Evolutionary conservation across 2,329 filamentous ascomycete species (phyloP), one percentile per base, ranked within the genome.

Genomic region (Hortaea werneckii): DNA sequence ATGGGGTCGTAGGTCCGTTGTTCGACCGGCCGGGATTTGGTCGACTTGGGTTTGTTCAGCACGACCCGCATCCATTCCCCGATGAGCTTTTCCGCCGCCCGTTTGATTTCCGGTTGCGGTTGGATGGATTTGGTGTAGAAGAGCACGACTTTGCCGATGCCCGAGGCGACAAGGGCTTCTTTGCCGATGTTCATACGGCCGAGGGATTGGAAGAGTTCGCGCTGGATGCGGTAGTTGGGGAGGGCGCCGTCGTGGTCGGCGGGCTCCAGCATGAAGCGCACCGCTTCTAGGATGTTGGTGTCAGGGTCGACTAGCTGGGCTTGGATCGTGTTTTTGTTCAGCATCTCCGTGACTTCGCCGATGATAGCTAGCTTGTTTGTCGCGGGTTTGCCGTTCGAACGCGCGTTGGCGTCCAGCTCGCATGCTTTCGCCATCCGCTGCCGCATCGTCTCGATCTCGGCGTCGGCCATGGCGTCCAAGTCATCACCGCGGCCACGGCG

Each of bases 111-210:
- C 4, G 83, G 73, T 67, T 96, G 87, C 1, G 89, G 85, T 54
- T 87, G 83, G 71, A 89, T 94, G 72, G 86, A 94, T 68, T 89
- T 89, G 42, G 89, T 95, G 69, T 98, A 98, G 71, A 95, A 98
- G 51, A 94, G 79, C 43, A 95, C 84, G 41, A 98, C 87, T 65
- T 95, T 95, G 61, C 92, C 92, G 53, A 98, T 92, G 13, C 90
- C 89, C 57, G 87, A 94, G 54, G 88, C 89, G 20, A 94, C 76
- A 10, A 98, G 76, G 1, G 84, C 78, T 58, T 96, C 92, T 63
- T 95, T 95, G 62, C 88, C 85, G 54, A 96, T 87, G 5, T 87
- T 88, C 5, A 96, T 76, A 58, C 80, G 82, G 12, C 77, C 78
- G 34, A 98, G 74, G 26, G 87, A 84, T 27, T 79, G 78, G 64